These are phyloP conservation scores for Alternaria infectoria DNA, from an alignment of 2,329 filamentous ascomycete genomes.

Conservation along the genomic window DNA sequence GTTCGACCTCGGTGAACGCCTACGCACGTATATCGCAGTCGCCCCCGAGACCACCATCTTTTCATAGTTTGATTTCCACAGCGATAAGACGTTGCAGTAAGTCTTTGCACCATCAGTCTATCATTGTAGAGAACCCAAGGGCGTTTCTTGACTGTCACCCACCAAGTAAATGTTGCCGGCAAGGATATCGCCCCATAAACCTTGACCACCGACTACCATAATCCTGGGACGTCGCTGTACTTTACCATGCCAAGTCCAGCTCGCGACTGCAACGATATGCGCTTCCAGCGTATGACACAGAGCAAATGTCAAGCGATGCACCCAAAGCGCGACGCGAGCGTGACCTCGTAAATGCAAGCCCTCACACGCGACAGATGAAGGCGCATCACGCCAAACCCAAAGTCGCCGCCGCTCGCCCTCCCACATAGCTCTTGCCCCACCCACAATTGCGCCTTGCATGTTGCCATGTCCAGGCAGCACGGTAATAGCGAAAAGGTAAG, in stretches of 20 bases:
- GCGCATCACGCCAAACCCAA: neutral
- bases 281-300: neutral
- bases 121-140: neutral
- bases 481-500: neutral
- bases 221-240: neutral
- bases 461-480: neutral
- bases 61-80: neutral
- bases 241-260: neutral
- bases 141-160: neutral
- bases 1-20: neutral
- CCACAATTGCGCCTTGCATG: neutral
- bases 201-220: neutral
- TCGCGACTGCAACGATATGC: neutral
- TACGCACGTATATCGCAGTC: neutral
- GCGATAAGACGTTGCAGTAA: neutral
- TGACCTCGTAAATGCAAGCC: conserved; percentile 1
- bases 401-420: neutral
- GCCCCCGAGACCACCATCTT: neutral
- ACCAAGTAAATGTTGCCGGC: neutral
- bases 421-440: neutral
- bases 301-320: neutral
- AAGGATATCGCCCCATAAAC: neutral
- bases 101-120: neutral
- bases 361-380: neutral
- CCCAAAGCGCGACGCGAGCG: neutral